Evolutionary conservation across 306 rosid species (phyloP).

Genomic region (Dicorynia guianensis): DNA sequence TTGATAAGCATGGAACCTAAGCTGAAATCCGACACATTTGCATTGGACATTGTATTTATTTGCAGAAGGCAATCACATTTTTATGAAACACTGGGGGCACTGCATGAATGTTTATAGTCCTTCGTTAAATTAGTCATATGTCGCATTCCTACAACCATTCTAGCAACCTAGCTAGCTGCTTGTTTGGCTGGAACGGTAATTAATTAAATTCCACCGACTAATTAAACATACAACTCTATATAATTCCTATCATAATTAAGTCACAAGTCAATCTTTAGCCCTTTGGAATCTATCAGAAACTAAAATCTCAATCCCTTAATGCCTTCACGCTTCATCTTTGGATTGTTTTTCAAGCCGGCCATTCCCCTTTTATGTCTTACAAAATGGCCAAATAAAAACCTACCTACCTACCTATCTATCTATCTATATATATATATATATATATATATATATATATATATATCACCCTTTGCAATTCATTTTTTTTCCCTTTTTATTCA

Average conservation of each 20-base stretch:
- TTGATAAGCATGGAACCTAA: no score
- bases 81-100: background rate
- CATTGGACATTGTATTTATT: background rate
- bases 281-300: background rate
- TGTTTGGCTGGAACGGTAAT: background rate
- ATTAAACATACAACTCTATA: background rate
- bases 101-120: no score
- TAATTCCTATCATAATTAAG: background rate
- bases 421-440: no score
- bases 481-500: no score
- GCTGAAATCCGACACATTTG: background rate
- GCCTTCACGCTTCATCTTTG: constrained; percentile 30
- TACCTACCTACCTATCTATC: no score
- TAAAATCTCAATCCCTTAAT: constrained; percentile 11
- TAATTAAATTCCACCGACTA: background rate
- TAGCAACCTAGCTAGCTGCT: background rate
- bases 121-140: constrained; percentile 7
- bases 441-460: no score
- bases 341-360: constrained; percentile 35
- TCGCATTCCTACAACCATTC: background rate
- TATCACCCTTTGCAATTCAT: no score
- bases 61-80: background rate
- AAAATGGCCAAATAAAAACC: no score
- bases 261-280: constrained; percentile 7
- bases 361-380: background rate